Base-by-base conservation (phyloP, 2,329 filamentous ascomycete species). In the Diaporthe aspalathi region DNA sequence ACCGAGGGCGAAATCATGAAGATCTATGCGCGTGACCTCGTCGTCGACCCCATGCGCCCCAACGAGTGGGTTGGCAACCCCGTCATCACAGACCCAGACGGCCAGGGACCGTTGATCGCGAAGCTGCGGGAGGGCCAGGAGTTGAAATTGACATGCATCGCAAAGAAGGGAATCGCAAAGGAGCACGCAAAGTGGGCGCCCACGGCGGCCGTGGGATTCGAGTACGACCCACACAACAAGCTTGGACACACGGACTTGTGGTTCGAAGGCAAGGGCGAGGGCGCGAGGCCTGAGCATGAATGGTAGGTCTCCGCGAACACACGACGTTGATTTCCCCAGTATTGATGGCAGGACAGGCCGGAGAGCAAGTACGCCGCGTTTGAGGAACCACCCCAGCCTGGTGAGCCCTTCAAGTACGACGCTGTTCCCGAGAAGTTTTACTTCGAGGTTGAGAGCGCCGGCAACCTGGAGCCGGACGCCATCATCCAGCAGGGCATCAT, bases 121-220 rank as follows among this genome's bases (percentile, higher is more conserved):
- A 98, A 98, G 86, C 84, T 99, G 79, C 89, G 95, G 71, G 92
- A 92, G 78, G 94, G 93, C 2, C 96, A 99, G 83, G 94, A 97
- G 82, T 84, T 99, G 73, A 92, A 94, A 80, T 89, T 99, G 79
- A 93, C 90, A 73, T 98, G 95, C 80, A 93, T 98, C 75, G 96
- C 95, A 65, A 98, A 97, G 87, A 98, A 98, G 87, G 96, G 96
- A 1, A 98, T 98, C 75, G 95, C 95, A 47, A 99, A 99, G 86
- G 96, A 99, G 81, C 96, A 99, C 82, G 94, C 96, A 12, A 99
- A 99, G 83, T 99, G 96, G 96, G 93, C 94, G 78, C 95, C 96
- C 2, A 95, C 93, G 45, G 89, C 94, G 50, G 96, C 96, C 4
- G 91, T 99, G 50, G 95, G 94, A 29, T 99, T 99, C 80, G 96